These are phyloP conservation scores for Venturia nashicola DNA, from an alignment of 2,329 filamentous ascomycete species.

Conservation along the genomic window DNA sequence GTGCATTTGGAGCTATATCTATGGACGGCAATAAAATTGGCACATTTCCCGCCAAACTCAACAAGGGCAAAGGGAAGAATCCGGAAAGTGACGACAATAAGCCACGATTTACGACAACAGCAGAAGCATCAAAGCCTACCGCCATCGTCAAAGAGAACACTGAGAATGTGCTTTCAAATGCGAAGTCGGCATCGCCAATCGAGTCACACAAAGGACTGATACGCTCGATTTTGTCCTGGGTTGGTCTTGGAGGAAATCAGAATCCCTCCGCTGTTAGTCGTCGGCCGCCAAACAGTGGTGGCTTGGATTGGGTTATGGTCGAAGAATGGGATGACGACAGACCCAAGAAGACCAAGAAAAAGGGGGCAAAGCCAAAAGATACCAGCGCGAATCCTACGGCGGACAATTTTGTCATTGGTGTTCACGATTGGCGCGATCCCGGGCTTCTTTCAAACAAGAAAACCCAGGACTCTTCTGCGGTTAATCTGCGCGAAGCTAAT, in stretches of 20 bases:
- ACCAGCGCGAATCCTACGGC: constrained; percentile 18
- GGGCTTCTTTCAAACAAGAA: constrained; percentile 45
- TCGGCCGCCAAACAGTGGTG: constrained; percentile 59
- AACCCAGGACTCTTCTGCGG: constrained; percentile 11
- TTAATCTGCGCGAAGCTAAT: constrained; percentile 9
- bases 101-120: constrained; percentile 6
- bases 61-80: constrained; percentile 7
- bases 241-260: constrained; percentile 27
- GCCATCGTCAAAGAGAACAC: constrained; percentile 18
- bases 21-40: neutral
- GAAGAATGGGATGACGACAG: constrained; percentile 47
- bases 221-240: constrained; percentile 29
- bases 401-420: constrained; percentile 68
- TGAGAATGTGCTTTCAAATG: neutral
- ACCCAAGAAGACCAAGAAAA: constrained; percentile 8
- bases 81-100: constrained; percentile 15
- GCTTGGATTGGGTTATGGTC: constrained; percentile 59
- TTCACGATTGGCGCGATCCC: constrained; percentile 77
- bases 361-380: constrained; percentile 16
- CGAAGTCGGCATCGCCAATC: neutral
- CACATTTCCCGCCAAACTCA: constrained; percentile 8
- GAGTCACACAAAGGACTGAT: constrained; percentile 28
- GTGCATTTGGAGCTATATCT: constrained; percentile 13
- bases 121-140: constrained; percentile 19
- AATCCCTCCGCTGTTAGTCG: constrained; percentile 38